phyloP scores from a whole-genome alignment of 169 alveolate genomes.

The Toxoplasma gondii region DNA sequence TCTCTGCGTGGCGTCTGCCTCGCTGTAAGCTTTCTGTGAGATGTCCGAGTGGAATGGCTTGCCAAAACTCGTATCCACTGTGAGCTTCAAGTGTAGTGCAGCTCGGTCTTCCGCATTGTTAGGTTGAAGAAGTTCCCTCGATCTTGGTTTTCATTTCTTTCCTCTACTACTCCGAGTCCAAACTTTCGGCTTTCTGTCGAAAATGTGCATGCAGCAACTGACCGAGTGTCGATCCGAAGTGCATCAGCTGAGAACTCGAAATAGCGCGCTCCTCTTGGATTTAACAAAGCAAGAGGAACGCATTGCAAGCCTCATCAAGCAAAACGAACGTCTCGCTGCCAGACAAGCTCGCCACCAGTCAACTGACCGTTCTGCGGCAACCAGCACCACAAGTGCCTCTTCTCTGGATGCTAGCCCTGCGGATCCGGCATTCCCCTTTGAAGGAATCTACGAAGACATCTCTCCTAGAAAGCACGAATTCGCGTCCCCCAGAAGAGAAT shows the following conservation, averaged over 20 bases:
- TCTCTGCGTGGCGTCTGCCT: too few relatives aligned
- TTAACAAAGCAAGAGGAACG: background rate
- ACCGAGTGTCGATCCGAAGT: conserved; percentile 33
- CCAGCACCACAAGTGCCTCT: conserved; percentile 2
- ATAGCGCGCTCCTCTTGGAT: conserved; percentile 21
- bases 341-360: background rate
- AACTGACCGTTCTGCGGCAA: background rate
- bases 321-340: conserved; percentile 37
- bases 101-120: background rate
- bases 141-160: background rate
- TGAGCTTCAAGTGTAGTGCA: too few relatives aligned
- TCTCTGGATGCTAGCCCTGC: background rate
- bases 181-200: background rate
- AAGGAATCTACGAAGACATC: background rate
- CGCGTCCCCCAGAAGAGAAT: background rate
- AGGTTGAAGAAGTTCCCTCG: background rate
- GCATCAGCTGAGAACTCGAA: conserved; percentile 12
- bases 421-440: background rate
- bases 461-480: background rate
- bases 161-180: background rate
- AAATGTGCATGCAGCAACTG: background rate
- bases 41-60: too few relatives aligned
- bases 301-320: background rate
- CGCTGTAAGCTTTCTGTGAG: too few relatives aligned
- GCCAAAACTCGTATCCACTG: too few relatives aligned